These are phyloP conservation scores for Aspergillus egyptiacus DNA, from an alignment of 495 filamentous ascomycete genomes.

Conservation along the genomic window DNA sequence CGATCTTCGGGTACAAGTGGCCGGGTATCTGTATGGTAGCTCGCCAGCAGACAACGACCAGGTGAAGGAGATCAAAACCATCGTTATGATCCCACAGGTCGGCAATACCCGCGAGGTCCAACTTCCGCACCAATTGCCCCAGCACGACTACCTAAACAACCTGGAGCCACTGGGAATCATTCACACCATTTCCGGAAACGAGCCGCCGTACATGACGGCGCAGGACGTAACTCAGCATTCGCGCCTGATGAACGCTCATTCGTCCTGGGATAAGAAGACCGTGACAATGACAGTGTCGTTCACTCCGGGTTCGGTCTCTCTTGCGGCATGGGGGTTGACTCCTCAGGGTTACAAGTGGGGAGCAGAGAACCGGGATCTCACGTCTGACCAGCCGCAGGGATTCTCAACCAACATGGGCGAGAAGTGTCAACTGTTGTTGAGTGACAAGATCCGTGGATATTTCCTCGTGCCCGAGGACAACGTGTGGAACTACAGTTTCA, in stretches of 20 bases:
- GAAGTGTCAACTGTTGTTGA: slow-evolving; percentile 89
- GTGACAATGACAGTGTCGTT: slow-evolving; percentile 96
- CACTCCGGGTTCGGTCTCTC: slow-evolving; percentile 94
- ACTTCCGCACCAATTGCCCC: slow-evolving; percentile 83
- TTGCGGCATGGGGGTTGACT: slow-evolving; percentile 87
- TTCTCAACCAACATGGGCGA: slow-evolving; percentile 90
- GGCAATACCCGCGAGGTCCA: slow-evolving; percentile 89
- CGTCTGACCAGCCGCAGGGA: slow-evolving; percentile 86
- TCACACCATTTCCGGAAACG: slow-evolving; percentile 90
- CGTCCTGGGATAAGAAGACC: slow-evolving; percentile 88
- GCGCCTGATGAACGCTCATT: slow-evolving; percentile 75
- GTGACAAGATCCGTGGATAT: slow-evolving; percentile 86
- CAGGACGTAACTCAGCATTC: slow-evolving; percentile 92
- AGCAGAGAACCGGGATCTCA: slow-evolving; percentile 86
- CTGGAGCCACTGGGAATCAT: slow-evolving; percentile 94
- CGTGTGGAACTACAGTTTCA: slow-evolving; percentile 97
- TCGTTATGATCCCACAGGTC: slow-evolving; percentile 97
- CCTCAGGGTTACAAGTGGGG: slow-evolving; percentile 96
- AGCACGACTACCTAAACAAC: slow-evolving; percentile 82
- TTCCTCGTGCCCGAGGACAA: slow-evolving; percentile 91
- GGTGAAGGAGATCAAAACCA: slow-evolving; percentile 92
- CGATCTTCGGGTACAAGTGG: slow-evolving; percentile 93
- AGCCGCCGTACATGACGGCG: slow-evolving; percentile 92
- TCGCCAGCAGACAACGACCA: slow-evolving; percentile 92
- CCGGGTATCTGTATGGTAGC: slow-evolving; percentile 89